Base-by-base conservation (phyloP, 352 stramenopile species). In the Pythium aristosporum region DNA sequence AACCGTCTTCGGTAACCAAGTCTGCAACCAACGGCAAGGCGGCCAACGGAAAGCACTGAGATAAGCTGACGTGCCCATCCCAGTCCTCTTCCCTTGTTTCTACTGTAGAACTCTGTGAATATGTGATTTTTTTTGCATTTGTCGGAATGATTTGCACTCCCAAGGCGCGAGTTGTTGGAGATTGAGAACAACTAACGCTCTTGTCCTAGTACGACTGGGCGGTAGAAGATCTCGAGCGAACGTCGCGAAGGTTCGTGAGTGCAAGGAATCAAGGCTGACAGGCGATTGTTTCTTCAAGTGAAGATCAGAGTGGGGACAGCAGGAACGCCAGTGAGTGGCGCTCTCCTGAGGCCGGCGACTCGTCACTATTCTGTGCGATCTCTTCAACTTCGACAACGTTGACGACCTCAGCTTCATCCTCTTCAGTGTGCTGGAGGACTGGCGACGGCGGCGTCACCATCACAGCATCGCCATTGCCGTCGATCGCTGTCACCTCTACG, bases 71-170 rank as follows among this genome's bases (percentile, higher is more conserved):
- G 25, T 34, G 23, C 49, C n/a, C n/a, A n/a, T 23, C 2, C 3
- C 16, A 12, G 15, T 48, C 30, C 37, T 21, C 11, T 30, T 16
- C 21, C 15, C 20, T 23, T 30, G 25, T 21, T 25, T 49, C 39
- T 60, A n/a, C n/a, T n/a, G n/a, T n/a, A 60, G 53, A 60, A 37
- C 50, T 18, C 28, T 60, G 53, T 60, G 53, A 51, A 50, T 50
- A 60, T 49, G 53, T 60, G 53, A 60, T 50, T 60, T 42, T 30
- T 30, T 49, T 60, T 60, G 36, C 53, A 53, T 53, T 23, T 9
- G 11, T 32, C 10, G 1, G 25, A 5, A 30, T 0, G 5, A 30
- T 13, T 51, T 32, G 44, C 21, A 4, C 30, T 10, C 15, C 21
- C n/a, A 4, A 18, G 44, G 10, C 25, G 16, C n/a, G 30, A 51